Percentiles rank a stretch among this genome's conserved stretches.
These are phyloP conservation scores for Neurospora sp. DNA, from an alignment of 495 filamentous ascomycete species.

Conservation along the genomic window DNA sequence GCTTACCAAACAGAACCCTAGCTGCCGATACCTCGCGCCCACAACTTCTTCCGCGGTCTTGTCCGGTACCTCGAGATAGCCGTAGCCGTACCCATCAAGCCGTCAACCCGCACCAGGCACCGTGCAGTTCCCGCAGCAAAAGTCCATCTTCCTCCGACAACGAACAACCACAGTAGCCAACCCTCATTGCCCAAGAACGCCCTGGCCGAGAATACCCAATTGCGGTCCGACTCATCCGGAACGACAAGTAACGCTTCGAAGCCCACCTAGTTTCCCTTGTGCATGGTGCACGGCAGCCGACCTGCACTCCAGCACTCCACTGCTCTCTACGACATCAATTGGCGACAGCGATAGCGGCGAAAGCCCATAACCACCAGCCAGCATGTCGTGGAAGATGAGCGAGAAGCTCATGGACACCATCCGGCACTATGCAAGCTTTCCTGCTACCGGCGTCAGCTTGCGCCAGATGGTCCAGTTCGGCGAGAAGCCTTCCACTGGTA, in stretches of 20 bases:
- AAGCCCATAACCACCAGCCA: conserved; percentile 16
- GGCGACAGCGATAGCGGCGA: conserved; percentile 16
- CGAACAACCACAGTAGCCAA: background rate
- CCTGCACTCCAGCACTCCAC: conserved; percentile 12
- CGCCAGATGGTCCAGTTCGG: conserved; percentile 99
- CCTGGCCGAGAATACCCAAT: background rate
- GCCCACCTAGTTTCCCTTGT: background rate
- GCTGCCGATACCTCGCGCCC: background rate
- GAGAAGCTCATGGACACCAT: conserved; percentile 95
- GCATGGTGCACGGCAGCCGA: conserved; percentile 18
- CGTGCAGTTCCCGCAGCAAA: background rate
- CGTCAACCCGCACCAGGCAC: background rate
- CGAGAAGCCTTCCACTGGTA: conserved; percentile 78
- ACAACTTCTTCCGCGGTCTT: background rate
- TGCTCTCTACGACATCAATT: conserved; percentile 21
- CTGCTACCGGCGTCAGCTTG: conserved; percentile 90
- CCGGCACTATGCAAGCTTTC: conserved; percentile 95
- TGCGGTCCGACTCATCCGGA: background rate
- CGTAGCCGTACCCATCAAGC: background rate
- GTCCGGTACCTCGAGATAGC: background rate
- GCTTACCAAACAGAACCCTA: background rate
- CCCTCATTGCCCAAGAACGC: background rate
- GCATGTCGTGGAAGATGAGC: conserved; percentile 80
- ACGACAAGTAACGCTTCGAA: background rate
- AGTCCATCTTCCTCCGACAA: background rate